Conservation (phyloP, 768 basidiomycete species). For the Leccinum rimulosum region DNA sequence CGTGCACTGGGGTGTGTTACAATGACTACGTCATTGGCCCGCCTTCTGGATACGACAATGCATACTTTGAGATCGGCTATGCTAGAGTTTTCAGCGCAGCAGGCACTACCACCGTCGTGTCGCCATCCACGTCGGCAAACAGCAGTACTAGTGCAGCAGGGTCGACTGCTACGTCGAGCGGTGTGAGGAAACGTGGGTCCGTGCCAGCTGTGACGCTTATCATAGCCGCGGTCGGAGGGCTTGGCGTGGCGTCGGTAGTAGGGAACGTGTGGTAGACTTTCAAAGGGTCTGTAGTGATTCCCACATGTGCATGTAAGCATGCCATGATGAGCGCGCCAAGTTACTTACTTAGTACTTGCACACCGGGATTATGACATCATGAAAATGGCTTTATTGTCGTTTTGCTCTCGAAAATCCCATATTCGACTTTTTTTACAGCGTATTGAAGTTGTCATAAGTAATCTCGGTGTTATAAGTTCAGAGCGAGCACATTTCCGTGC, state of each 20-base stretch:
- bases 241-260: slow-evolving; percentile 15
- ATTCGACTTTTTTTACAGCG: no score
- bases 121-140: slow-evolving; percentile 20
- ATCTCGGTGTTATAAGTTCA: no score
- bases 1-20: slow-evolving; percentile 69
- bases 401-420: no score
- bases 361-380: no score
- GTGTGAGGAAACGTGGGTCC: slow-evolving; percentile 1
- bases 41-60: slow-evolving; percentile 57
- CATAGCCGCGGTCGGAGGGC: slow-evolving; percentile 11
- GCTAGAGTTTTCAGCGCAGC: slow-evolving; percentile 47
- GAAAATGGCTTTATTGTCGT: no score
- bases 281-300: neutral
- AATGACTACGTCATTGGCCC: slow-evolving; percentile 65
- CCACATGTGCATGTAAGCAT: neutral
- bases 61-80: slow-evolving; percentile 71
- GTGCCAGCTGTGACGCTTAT: slow-evolving; percentile 9
- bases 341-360: no score
- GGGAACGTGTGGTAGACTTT: slow-evolving; percentile 1
- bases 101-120: slow-evolving; percentile 28
- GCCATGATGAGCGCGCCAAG: no score
- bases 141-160: slow-evolving; percentile 12
- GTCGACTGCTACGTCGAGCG: slow-evolving; percentile 1
- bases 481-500: neutral
- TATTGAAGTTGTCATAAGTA: no score